These are phyloP conservation scores for Hirsutella rhossiliensis DNA, from an alignment of 2,329 filamentous ascomycete species.

Conservation along the genomic window DNA sequence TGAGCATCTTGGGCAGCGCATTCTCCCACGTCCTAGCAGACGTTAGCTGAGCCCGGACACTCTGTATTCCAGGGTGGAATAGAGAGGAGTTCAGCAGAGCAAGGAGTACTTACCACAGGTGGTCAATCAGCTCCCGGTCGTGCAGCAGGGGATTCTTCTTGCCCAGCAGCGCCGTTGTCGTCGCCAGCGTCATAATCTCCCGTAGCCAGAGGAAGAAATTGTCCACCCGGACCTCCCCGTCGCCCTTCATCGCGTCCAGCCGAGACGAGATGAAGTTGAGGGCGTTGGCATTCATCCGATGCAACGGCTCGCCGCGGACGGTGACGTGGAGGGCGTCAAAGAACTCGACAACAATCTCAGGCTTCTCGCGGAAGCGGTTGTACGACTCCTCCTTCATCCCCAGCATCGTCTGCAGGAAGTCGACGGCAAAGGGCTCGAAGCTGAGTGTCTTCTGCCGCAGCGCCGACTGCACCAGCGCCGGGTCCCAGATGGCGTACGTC, in stretches of 20 bases:
- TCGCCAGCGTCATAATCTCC: constrained; percentile 23
- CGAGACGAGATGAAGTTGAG: constrained; percentile 18
- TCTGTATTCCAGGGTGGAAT: no score
- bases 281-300: constrained; percentile 21
- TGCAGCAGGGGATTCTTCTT: constrained; percentile 23
- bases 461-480: constrained; percentile 25
- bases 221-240: not conserved
- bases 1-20: constrained; percentile 14
- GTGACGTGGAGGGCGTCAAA: constrained; percentile 22
- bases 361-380: constrained; percentile 6
- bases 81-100: no score
- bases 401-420: constrained; percentile 23
- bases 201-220: constrained; percentile 23
- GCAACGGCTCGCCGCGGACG: constrained; percentile 18
- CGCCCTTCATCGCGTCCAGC: constrained; percentile 12
- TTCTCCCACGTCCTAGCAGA: constrained; percentile 11
- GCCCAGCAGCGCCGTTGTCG: constrained; percentile 27
- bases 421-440: constrained; percentile 29
- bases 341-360: constrained; percentile 18
- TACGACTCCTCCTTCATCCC: constrained; percentile 17
- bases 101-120: constrained; percentile 23
- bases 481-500: constrained; percentile 31
- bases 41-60: not conserved
- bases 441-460: constrained; percentile 28
- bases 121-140: constrained; percentile 19